These are phyloP conservation scores for Nakazawaea wyomingensis DNA, from an alignment of 805 yeast species.

Conservation along the genomic window DNA sequence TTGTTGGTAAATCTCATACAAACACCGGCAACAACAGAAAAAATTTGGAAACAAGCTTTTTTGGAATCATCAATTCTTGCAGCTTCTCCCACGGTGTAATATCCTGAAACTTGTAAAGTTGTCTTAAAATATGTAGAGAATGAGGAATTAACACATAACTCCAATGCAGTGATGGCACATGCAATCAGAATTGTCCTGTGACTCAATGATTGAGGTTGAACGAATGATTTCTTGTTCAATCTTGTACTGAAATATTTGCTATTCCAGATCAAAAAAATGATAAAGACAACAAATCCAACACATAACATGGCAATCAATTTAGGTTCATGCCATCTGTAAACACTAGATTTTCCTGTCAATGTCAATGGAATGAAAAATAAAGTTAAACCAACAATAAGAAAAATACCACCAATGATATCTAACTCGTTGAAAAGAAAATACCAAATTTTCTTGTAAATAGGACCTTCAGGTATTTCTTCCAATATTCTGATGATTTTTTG, in stretches of 20 bases:
- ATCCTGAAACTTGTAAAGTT: slow-evolving; percentile 25
- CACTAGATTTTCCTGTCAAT: slow-evolving; percentile 20
- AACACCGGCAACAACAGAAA: slow-evolving; percentile 23
- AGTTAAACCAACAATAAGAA: slow-evolving; percentile 20
- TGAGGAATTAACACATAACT: slow-evolving; percentile 22
- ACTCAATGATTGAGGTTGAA: slow-evolving; percentile 21
- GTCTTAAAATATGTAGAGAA: slow-evolving; percentile 24
- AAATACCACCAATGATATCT: slow-evolving; percentile 21
- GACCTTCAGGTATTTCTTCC: slow-evolving; percentile 16
- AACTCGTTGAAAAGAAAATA: slow-evolving; percentile 17
- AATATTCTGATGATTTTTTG: slow-evolving; percentile 10
- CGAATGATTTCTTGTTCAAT: slow-evolving; percentile 18
- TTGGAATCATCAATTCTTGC: slow-evolving; percentile 26
- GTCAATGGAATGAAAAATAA: slow-evolving; percentile 25
- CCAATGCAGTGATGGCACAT: slow-evolving; percentile 19
- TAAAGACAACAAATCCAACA: slow-evolving; percentile 20
- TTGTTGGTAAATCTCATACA: slow-evolving; percentile 25
- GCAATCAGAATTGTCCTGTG: slow-evolving; percentile 16
- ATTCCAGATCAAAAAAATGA: slow-evolving; percentile 18
- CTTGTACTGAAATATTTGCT: background rate
- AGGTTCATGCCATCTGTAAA: slow-evolving; percentile 21
- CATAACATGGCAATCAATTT: slow-evolving; percentile 21
- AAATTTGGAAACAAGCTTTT: slow-evolving; percentile 23
- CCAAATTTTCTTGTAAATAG: slow-evolving; percentile 13
- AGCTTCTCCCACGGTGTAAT: slow-evolving; percentile 24